These are phyloP conservation scores for Tarenaya hassleriana DNA, from an alignment of 345 rosid species.

Conservation along the genomic window DNA sequence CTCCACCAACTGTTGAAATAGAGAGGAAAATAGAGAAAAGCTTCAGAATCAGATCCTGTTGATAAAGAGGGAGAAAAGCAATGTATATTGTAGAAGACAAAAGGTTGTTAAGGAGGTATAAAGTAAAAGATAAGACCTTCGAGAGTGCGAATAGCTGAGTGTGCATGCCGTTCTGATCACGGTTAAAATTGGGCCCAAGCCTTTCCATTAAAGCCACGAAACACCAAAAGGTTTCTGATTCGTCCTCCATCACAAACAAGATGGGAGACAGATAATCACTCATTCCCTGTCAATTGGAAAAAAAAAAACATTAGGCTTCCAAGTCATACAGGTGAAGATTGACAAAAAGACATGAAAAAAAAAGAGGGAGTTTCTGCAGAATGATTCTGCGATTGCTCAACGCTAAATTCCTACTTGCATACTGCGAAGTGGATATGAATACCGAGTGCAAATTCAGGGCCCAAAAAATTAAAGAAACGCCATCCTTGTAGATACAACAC, in stretches of 20 bases:
- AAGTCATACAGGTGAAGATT: constrained; percentile 6
- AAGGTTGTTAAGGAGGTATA: background rate
- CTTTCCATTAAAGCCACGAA: constrained; percentile 90
- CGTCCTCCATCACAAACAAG: constrained; percentile 80
- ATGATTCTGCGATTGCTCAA: background rate
- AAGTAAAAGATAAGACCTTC: constrained; percentile 48
- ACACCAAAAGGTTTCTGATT: constrained; percentile 96
- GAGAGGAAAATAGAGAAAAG: constrained; percentile 15
- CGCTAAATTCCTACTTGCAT: constrained; percentile 3
- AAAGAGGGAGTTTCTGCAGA: background rate
- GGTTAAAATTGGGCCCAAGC: constrained; percentile 97
- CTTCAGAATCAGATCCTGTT: constrained; percentile 17
- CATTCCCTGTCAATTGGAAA: constrained; percentile 78
- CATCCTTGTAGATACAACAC: no score
- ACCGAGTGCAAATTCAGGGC: background rate
- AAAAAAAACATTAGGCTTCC: background rate
- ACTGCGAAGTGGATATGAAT: background rate
- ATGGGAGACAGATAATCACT: constrained; percentile 90
- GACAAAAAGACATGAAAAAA: constrained; percentile 6
- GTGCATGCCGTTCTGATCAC: constrained; percentile 98
- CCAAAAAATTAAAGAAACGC: constrained; percentile 3
- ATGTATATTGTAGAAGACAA: background rate
- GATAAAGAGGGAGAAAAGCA: background rate
- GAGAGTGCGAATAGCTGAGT: constrained; percentile 91
- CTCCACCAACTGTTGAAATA: constrained; percentile 74